Percentiles rank a stretch among this genome's conserved stretches.
Evolutionary conservation across 2,329 filamentous ascomycete species (phyloP).

Genomic region (Ophioceras dolichostomum): DNA sequence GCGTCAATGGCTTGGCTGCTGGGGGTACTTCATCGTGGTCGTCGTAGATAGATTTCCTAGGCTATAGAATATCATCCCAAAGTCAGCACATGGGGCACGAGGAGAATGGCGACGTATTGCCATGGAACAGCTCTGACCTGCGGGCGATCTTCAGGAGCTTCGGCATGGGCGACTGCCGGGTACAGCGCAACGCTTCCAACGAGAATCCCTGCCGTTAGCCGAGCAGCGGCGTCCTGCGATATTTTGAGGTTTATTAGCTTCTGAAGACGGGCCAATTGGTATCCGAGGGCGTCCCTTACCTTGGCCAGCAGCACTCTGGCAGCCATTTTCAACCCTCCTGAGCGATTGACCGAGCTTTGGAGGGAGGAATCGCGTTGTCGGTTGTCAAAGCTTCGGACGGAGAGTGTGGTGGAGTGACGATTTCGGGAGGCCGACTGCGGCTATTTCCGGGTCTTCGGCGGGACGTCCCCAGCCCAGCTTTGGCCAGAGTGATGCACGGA

Average conservation of each 20-base stretch:
- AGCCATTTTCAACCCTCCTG: constrained; percentile 45
- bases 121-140: too few relatives aligned
- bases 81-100: too few relatives aligned
- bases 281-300: constrained; percentile 23
- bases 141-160: constrained; percentile 27
- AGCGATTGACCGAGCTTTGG: constrained; percentile 11
- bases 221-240: constrained; percentile 37
- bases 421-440: too few relatives aligned
- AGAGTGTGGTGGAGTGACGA: constrained; percentile 1
- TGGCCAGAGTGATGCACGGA: background rate
- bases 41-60: constrained; percentile 73
- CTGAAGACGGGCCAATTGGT: constrained; percentile 5
- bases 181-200: constrained; percentile 34
- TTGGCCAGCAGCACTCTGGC: constrained; percentile 46
- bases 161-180: constrained; percentile 36
- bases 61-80: too few relatives aligned
- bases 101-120: too few relatives aligned
- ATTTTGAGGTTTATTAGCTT: constrained; percentile 25
- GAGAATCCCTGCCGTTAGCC: constrained; percentile 39
- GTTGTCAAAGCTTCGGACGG: too few relatives aligned
- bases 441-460: constrained; percentile 8
- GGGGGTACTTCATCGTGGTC: constrained; percentile 34
- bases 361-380: background rate
- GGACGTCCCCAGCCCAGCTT: background rate
- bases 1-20: constrained; percentile 7